Percentiles rank a stretch among this genome's conserved stretches.
phyloP scores from a whole-genome alignment of 2,329 filamentous ascomycete genomes.

The Simplicillium sp. region DNA sequence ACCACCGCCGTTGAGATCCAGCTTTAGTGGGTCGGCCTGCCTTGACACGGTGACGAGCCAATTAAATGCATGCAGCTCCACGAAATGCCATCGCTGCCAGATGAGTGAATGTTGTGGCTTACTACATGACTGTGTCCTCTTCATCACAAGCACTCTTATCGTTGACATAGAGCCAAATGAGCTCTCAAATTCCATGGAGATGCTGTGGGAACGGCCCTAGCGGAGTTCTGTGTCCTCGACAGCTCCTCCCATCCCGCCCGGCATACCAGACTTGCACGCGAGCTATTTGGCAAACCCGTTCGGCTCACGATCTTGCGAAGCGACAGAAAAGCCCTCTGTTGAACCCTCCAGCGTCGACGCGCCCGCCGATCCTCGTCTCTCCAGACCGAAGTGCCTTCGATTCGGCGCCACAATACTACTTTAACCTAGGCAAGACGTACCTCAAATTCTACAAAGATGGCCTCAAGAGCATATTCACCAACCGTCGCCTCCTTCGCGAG shows the following conservation, averaged over 20 bases:
- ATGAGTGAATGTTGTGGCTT: no score
- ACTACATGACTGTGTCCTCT: no score
- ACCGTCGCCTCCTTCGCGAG: conserved; percentile 43
- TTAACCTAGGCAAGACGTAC: conserved; percentile 64
- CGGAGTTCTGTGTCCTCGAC: conserved; percentile 7
- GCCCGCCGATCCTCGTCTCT: conserved; percentile 58
- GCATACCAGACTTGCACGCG: background rate
- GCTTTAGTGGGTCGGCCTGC: no score
- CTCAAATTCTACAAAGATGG: conserved; percentile 81
- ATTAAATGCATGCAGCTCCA: no score
- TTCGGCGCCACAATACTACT: conserved; percentile 36
- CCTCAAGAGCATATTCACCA: conserved; percentile 63
- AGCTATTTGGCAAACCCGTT: background rate
- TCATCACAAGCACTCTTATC: background rate
- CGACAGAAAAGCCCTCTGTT: conserved; percentile 29
- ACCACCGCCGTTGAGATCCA: no score
- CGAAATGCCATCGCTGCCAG: no score
- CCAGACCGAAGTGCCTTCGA: conserved; percentile 38
- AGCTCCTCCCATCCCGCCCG: background rate
- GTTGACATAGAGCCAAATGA: conserved; percentile 15
- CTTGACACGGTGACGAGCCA: no score
- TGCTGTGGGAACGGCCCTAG: conserved; percentile 14
- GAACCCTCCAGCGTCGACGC: conserved; percentile 66
- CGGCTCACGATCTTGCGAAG: background rate
- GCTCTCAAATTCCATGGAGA: conserved; percentile 20